Conservation (phyloP, 805 yeast species). For the Ogataea trehalophila region DNA sequence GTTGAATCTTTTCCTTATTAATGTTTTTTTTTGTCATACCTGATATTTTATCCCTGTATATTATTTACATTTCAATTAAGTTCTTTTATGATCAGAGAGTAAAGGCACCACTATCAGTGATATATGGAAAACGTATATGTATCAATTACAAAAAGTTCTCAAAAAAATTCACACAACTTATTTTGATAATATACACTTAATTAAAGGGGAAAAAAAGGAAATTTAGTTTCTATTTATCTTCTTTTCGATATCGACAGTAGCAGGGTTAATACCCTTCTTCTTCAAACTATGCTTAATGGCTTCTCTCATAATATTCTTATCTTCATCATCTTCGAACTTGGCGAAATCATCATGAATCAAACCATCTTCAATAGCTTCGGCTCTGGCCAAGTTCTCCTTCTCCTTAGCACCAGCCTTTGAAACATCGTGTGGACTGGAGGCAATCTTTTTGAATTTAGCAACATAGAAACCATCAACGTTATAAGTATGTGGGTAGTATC, state of each 20-base stretch:
- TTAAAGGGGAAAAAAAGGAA: neutral
- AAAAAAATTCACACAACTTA: neutral
- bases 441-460: slow-evolving; percentile 91
- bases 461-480: slow-evolving; percentile 98
- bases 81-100: neutral
- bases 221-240: slow-evolving; percentile 14
- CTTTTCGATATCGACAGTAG: slow-evolving; percentile 30
- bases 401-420: slow-evolving; percentile 86
- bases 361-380: slow-evolving; percentile 73
- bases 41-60: neutral
- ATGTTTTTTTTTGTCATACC: neutral
- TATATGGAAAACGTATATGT: no score
- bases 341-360: slow-evolving; percentile 85
- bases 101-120: no score
- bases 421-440: slow-evolving; percentile 78
- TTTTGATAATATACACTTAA: slow-evolving; percentile 2
- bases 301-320: slow-evolving; percentile 64
- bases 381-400: slow-evolving; percentile 76
- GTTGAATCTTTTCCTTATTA: neutral
- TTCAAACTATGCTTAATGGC: slow-evolving; percentile 60
- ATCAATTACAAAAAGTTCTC: no score
- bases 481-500: slow-evolving; percentile 97
- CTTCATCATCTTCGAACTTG: slow-evolving; percentile 70
- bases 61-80: no score
- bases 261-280: slow-evolving; percentile 72